A percentile compares a stretch with the other conserved stretches of the same genome.
Evolutionary conservation across 202 grass and related monocot species (phyloP).

Genomic region (Bolboschoenoplectus hybrid): DNA sequence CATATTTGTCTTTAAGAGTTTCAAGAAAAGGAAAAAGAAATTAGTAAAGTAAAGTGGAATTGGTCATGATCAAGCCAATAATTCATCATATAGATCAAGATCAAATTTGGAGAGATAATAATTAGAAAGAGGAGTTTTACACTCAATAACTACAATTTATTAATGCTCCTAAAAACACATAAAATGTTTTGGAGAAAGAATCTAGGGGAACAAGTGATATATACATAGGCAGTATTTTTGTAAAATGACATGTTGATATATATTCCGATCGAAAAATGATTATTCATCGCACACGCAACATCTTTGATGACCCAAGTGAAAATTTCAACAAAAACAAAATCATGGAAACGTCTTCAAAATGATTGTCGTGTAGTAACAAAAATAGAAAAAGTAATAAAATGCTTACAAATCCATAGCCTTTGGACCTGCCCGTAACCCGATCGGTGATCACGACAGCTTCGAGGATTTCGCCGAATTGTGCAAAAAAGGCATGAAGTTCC

Average conservation of each 20-base stretch:
- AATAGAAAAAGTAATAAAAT: slow-evolving; percentile 17
- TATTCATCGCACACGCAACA: neutral
- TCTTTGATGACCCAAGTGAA: neutral
- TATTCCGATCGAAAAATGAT: slow-evolving; percentile 12
- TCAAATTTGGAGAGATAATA: slow-evolving; percentile 28
- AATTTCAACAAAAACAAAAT: neutral
- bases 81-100: slow-evolving; percentile 20
- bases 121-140: slow-evolving; percentile 9
- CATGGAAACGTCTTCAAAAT: neutral
- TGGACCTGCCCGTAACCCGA: slow-evolving; percentile 77
- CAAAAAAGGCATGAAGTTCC: slow-evolving; percentile 73
- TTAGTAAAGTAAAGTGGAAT: slow-evolving; percentile 24
- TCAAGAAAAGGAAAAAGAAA: slow-evolving; percentile 4
- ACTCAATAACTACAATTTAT: slow-evolving; percentile 17
- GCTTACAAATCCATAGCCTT: slow-evolving; percentile 98
- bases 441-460: slow-evolving; percentile 94
- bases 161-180: neutral
- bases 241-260: neutral
- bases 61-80: slow-evolving; percentile 3
- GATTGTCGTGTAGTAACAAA: neutral
- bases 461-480: slow-evolving; percentile 88
- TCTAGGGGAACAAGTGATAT: neutral
- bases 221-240: neutral
- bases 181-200: slow-evolving; percentile 2
- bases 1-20: neutral